These are phyloP conservation scores for Pythium diclinum DNA, from an alignment of 352 stramenopile species.

Conservation along the genomic window DNA sequence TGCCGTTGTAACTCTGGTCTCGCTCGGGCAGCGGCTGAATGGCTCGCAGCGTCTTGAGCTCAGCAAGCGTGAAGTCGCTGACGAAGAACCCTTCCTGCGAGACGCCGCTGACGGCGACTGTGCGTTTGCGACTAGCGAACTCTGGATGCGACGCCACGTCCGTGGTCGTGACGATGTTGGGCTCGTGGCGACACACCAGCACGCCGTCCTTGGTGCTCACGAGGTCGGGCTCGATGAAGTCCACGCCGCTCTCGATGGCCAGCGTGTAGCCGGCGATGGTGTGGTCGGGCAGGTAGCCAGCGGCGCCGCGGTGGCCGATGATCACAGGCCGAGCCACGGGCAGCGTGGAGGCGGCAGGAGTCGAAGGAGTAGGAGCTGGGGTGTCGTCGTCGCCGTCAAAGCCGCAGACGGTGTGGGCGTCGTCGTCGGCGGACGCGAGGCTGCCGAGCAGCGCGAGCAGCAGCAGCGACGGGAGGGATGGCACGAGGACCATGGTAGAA, in stretches of 20 bases:
- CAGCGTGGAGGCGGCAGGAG: background rate
- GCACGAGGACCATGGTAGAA: background rate
- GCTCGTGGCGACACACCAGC: conserved; percentile 16
- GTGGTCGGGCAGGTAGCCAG: conserved; percentile 87
- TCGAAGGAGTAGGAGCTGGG: background rate
- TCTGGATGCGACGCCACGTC: conserved; percentile 70
- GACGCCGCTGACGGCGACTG: conserved; percentile 49
- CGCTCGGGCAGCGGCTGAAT: conserved; percentile 73
- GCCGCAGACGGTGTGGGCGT: background rate
- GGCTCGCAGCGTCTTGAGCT: conserved; percentile 84
- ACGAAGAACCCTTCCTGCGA: conserved; percentile 64
- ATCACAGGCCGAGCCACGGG: conserved; percentile 35
- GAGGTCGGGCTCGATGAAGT: conserved; percentile 91
- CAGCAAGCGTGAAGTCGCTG: conserved; percentile 87
- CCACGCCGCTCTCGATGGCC: conserved; percentile 79
- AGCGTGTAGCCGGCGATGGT: conserved; percentile 85
- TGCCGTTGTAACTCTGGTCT: conserved; percentile 70
- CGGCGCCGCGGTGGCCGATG: conserved; percentile 80
- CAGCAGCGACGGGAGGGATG: background rate
- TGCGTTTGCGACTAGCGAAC: conserved; percentile 39
- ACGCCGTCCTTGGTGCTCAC: conserved; percentile 21
- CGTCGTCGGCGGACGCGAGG: background rate
- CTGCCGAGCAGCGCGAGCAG: background rate
- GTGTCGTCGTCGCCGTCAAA: background rate
- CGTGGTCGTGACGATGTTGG: conserved; percentile 46